phyloP scores from a whole-genome alignment of 2,329 filamentous ascomycete species.

The Ophiostoma himal-ulmi region DNA sequence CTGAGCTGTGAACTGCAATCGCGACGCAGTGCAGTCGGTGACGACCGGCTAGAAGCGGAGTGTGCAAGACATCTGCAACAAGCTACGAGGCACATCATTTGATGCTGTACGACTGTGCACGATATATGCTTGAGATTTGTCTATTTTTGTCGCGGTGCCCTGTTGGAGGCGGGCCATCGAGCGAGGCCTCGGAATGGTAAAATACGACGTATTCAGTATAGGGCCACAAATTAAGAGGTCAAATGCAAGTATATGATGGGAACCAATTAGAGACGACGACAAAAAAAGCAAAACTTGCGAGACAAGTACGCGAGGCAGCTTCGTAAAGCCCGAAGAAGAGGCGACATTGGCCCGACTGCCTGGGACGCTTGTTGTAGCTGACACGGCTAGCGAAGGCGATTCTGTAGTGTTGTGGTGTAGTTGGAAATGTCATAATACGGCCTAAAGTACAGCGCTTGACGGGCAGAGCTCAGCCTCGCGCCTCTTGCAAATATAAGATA shows the following conservation, averaged over 20 bases:
- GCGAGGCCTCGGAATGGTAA: background rate
- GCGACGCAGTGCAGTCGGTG: background rate
- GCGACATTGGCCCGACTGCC: conserved; percentile 4
- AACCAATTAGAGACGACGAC: background rate
- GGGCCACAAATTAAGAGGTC: background rate
- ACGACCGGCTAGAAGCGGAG: background rate
- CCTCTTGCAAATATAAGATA: background rate
- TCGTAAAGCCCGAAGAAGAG: background rate
- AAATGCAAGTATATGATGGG: background rate
- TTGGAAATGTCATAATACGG: background rate
- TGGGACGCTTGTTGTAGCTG: conserved; percentile 2
- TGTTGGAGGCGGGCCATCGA: background rate
- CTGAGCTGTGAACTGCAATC: background rate
- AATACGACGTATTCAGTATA: background rate
- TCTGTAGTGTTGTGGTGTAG: background rate
- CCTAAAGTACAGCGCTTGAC: background rate
- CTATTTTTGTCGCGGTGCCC: background rate
- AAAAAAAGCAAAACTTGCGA: background rate
- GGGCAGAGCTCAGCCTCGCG: conserved; percentile 5
- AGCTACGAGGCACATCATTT: background rate
- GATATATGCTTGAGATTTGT: background rate
- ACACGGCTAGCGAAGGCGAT: background rate
- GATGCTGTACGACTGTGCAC: background rate
- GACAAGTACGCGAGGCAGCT: conserved; percentile 1
- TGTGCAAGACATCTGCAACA: background rate